Evolutionary conservation across 1,284 basidiomycete species (phyloP).

Genomic region (Pseudozyma sp.): DNA sequence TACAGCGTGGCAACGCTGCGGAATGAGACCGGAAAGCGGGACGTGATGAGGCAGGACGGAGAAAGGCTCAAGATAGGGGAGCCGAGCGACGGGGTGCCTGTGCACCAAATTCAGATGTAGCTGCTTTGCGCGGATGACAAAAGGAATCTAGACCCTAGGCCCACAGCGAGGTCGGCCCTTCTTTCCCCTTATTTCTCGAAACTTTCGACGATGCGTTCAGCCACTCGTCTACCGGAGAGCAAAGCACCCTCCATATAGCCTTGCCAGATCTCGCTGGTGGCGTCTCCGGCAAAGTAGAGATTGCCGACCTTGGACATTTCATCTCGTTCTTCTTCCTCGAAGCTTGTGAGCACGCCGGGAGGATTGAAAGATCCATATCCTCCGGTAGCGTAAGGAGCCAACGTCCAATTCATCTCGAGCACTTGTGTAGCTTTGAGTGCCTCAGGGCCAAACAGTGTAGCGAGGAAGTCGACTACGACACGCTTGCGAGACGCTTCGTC

Average conservation of each 20-base stretch:
- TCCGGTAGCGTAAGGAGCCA: slow-evolving; percentile 37
- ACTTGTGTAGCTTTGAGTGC: slow-evolving; percentile 25
- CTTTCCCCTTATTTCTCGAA: slow-evolving; percentile 17
- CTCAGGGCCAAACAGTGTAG: slow-evolving; percentile 25
- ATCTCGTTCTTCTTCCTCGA: slow-evolving; percentile 33
- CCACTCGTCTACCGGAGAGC: slow-evolving; percentile 35
- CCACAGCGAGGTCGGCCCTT: too few relatives aligned
- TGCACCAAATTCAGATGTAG: too few relatives aligned
- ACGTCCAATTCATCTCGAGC: slow-evolving; percentile 42
- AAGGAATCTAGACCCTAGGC: too few relatives aligned
- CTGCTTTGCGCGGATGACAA: too few relatives aligned
- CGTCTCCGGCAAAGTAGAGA: slow-evolving; percentile 43
- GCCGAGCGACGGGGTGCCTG: too few relatives aligned
- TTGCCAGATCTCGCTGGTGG: slow-evolving; percentile 44
- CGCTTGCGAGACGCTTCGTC: slow-evolving; percentile 22
- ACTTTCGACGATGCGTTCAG: slow-evolving; percentile 23
- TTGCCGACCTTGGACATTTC: slow-evolving; percentile 37
- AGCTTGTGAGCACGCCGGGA: slow-evolving; percentile 42
- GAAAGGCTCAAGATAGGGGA: too few relatives aligned
- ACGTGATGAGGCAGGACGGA: too few relatives aligned
- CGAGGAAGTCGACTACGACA: slow-evolving; percentile 30
- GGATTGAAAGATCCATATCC: slow-evolving; percentile 46
- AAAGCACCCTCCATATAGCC: slow-evolving; percentile 50
- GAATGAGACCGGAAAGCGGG: too few relatives aligned
- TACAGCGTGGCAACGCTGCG: too few relatives aligned